Percentiles rank a stretch among this genome's conserved stretches.
Evolutionary conservation across 2,329 filamentous ascomycete species (phyloP).

Genomic region (Tolypocladium album): DNA sequence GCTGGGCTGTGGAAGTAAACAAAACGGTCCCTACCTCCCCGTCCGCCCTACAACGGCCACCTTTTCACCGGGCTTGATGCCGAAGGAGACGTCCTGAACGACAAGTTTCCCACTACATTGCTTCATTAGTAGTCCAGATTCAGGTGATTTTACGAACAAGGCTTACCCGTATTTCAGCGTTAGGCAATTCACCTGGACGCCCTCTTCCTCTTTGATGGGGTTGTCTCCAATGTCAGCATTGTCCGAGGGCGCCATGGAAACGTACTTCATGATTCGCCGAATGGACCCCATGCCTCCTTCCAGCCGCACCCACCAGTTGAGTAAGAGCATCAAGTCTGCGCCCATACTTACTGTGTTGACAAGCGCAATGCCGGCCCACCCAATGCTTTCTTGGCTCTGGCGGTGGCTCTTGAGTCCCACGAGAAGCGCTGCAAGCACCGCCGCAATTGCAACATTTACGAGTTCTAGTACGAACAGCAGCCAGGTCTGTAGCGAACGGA

Average conservation of each 20-base stretch:
- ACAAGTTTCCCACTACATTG: not conserved
- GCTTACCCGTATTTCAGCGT: not conserved
- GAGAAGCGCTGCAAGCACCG: not conserved
- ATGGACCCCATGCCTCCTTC: not conserved
- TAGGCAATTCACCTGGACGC: not conserved
- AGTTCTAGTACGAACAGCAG: not conserved
- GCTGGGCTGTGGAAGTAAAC: not conserved
- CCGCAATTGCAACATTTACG: not conserved
- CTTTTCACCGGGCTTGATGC: not conserved
- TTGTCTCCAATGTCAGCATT: too few relatives aligned
- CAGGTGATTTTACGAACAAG: not conserved
- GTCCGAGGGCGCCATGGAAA: not conserved
- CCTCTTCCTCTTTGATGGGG: not conserved
- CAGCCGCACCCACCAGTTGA: not conserved
- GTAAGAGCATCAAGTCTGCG: not conserved
- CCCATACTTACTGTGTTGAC: not conserved
- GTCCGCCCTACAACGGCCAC: not conserved
- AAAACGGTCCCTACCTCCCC: not conserved
- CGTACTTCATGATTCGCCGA: not conserved
- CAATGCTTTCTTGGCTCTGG: not conserved
- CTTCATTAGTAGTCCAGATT: not conserved
- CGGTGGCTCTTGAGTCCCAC: not conserved
- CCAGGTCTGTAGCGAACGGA: not conserved
- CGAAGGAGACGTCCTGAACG: not conserved
- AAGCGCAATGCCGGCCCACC: not conserved